Conservation (phyloP, 2,329 filamentous ascomycete genomes). For the Chaetomium sp. region DNA sequence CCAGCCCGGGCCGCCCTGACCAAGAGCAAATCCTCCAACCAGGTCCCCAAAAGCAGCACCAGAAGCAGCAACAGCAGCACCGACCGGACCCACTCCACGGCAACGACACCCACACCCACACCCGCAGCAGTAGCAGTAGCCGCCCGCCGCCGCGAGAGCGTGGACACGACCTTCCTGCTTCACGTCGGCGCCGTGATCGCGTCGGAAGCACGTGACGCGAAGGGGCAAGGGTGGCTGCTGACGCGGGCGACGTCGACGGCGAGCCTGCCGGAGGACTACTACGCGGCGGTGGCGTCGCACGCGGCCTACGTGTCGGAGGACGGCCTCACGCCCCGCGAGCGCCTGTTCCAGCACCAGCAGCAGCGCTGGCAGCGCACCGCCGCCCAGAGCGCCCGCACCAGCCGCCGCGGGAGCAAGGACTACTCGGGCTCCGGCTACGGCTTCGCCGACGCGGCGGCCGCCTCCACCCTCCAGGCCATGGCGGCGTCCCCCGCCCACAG, state of each 20-base stretch:
- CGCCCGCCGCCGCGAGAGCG: constrained; percentile 21
- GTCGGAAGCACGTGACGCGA: constrained; percentile 64
- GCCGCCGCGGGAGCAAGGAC: neutral
- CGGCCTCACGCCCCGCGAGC: neutral
- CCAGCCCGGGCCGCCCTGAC: constrained; percentile 41
- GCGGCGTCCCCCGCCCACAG: constrained; percentile 42
- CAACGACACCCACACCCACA: neutral
- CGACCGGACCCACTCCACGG: no score
- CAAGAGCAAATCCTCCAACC: constrained; percentile 66
- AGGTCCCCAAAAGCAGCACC: constrained; percentile 45
- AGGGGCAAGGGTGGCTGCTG: constrained; percentile 70
- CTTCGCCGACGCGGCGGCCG: neutral
- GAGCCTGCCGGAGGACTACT: constrained; percentile 55
- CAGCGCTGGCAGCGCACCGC: constrained; percentile 45
- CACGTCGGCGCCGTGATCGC: constrained; percentile 64
- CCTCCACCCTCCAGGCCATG: no score
- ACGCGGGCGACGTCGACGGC: constrained; percentile 65
- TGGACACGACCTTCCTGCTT: constrained; percentile 65
- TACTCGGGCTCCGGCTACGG: neutral
- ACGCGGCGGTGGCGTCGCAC: constrained; percentile 40
- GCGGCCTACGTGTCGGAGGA: neutral
- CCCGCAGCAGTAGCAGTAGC: neutral
- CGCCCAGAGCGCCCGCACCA: constrained; percentile 7
- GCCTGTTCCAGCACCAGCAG: neutral
- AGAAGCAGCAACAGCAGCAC: constrained; percentile 14